A percentile compares a stretch with the other conserved stretches of the same genome.
Conservation (phyloP, 805 yeast genomes). For the Metschnikowia aberdeeniae region DNA sequence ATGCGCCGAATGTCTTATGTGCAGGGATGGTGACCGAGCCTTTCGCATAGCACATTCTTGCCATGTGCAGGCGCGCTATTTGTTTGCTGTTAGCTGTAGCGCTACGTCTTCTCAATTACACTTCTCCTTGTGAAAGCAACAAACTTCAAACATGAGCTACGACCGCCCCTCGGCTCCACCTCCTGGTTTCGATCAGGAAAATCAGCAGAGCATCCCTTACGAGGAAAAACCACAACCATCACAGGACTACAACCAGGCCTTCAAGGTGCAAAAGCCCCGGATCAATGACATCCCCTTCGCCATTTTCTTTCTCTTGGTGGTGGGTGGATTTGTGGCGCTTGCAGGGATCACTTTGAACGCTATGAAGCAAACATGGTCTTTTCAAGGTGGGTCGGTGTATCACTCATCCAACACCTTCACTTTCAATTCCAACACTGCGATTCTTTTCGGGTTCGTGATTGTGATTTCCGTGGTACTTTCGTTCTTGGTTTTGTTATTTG, state of each 20-base stretch:
- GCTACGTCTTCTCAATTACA: background rate
- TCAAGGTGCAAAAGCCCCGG: conserved; percentile 57
- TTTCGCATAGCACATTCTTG: background rate
- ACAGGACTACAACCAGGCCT: conserved; percentile 59
- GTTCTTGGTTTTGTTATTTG: conserved; percentile 50
- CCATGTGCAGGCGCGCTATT: background rate
- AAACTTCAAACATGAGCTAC: conserved; percentile 4
- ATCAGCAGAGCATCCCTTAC: conserved; percentile 18
- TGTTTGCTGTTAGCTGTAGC: background rate
- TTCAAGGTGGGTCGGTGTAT: conserved; percentile 64
- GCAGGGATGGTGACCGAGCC: background rate
- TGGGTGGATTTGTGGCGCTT: conserved; percentile 65
- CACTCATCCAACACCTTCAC: conserved; percentile 50
- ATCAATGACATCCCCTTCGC: conserved; percentile 73
- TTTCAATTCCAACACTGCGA: conserved; percentile 68
- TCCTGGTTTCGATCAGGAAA: conserved; percentile 25
- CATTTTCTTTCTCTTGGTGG: conserved; percentile 41
- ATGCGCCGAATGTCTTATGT: background rate
- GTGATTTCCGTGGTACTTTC: conserved; percentile 60
- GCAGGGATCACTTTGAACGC: conserved; percentile 67
- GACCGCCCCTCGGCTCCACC: conserved; percentile 8
- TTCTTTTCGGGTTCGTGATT: conserved; percentile 63
- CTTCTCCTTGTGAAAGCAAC: background rate
- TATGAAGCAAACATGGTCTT: conserved; percentile 50
- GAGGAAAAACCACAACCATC: conserved; percentile 32